Evolutionary conservation across 148 eudicot species (phyloP), one percentile per base, ranked within the genome.

Genomic region (Chenopodium berlandieri): DNA sequence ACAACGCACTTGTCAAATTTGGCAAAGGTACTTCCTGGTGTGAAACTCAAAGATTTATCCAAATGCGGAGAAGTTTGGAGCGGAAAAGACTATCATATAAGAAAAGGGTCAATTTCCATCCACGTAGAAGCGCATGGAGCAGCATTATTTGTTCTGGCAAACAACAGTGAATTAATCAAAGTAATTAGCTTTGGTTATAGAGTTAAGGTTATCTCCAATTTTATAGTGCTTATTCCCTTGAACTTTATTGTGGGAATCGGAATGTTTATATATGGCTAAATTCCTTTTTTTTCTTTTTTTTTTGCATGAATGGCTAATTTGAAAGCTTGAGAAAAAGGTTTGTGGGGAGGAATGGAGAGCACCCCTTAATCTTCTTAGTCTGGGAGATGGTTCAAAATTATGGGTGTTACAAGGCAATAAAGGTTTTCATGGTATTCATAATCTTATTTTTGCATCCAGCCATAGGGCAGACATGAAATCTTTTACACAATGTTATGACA

Each of bases 11-110:
- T 87, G 58, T 81, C 90, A 0, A 84, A 92, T 71, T 78, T 94
- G 65, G 84, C 86, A 50, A 90, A 81, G 86, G 90, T 79, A 58
- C 80, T 94, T 80, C 91, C 87, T 11, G 75, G 86, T 71, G 67
- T 77, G 75, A 85, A 84, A 48, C 23, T 79, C 7, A 71, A 71
- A 40, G 71, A 34, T 58, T 68, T 90, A 19, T 89, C 93, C 81
- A 84, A 62, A 74, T 88, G 89, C 86, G 85, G 73, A 71, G 98
- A 96, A 84, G 89, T 89, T 71, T 96, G 98, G 99, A 91, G 88
- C 60, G 87, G 89, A 23, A 85, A 84, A 79, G 83, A 80, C 65
- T 80, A 84, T 77, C 86, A 85, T 63, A 85, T 86, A 47, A 82
- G 78, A 19, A 76, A 78, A 64, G 83, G 87, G 4, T 74, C 86